Evolutionary conservation across 257 asterid genomes (phyloP), one percentile per base, ranked within the genome.

Genomic region (Solanum piurae): DNA sequence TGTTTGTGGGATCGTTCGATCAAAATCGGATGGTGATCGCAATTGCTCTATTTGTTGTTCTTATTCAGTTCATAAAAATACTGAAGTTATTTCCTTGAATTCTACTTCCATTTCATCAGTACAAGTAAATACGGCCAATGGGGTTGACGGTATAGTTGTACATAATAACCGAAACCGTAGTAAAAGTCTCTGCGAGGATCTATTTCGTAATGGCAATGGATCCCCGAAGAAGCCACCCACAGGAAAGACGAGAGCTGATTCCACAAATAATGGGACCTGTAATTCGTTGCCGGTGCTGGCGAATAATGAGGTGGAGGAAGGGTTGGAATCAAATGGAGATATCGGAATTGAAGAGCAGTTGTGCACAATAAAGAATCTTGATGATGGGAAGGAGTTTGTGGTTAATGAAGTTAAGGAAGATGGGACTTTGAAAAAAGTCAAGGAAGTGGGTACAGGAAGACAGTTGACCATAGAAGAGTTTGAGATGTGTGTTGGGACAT

Each of bases 401-500:
- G 99, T 97, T 92, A 93, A 97, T 58, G 98, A 95, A 91, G 93
- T 94, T 84, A 92, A 94, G 92, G 99, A 97, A 87, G 99, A 96
- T 84, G 99, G 99, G 88, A 93, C 91, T 88, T 96, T 98, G 99
- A 92, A 96, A 86, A 96, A 94, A 89, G 95, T 97, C 71, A 93
- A 96, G 93, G 99, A 97, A 93, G 94, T 97, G 49, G 98, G 90
- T 74, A 96, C 98, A 6, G 99, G 99, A 87, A 94, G 98, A 89
- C 98, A 96, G 92, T 91, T 93, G 91, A 93, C 98, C n/a, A 92
- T 94, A 95, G 99, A 96, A 90, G 99, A 96, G 89, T 94, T 96
- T 9, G 99, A 97, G 93, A 92, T 96, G 95, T 92, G 93, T 75
- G 98, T 97, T 21, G 99, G 99, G 90, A 95, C 99, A 71, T 97